Base-by-base conservation (phyloP, 2,329 filamentous ascomycete genomes). In the Dactylellina parvicollis region DNA sequence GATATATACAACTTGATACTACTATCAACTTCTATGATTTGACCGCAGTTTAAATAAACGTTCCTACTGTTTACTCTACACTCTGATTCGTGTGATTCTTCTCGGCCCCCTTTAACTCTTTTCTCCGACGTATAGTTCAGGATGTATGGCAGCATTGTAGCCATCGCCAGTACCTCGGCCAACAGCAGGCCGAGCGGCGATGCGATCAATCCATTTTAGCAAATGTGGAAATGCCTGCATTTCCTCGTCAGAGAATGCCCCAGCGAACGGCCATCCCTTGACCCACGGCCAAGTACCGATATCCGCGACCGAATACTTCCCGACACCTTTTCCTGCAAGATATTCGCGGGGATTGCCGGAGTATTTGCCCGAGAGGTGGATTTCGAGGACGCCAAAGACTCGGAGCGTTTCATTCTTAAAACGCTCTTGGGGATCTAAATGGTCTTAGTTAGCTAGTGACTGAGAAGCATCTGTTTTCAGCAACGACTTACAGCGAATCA, bases 321-420 rank as follows among this genome's bases (percentile, higher is more conserved):
- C 85, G 75, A 83, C 83, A 1, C 83, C 84, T 8, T 82, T 82
- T 0, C 85, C 85, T 18, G 84, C 84, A 1, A 86, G 79, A 72
- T 85, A 86, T 5, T 86, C 84, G 10, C 83, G 79, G 10, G 82
- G 80, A 67, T 83, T 79, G 12, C 82, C 83, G 1, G 81, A 83
- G 77, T 83, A 85, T 75, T 84, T 85, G 12, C 85, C 85, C 0
- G 81, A 83, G 1, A 86, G 79, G 8, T 82, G 84, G 65, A 86
- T 84, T 70, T 86, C 84, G n/a, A 86, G 80, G n/a, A 86, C 85
- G 55, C 83, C 84, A 75, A 81, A 86, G 9, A 86, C 82, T 3
- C 84, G 82, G 1, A 85, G 79, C 1, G 82, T 84, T 76, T 86
- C 84, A 56, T 85, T 86, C 52, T 79, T 80, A 81, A 84, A 86